Conservation (phyloP, 768 basidiomycete species). For the Infundibulicybe gibba region DNA sequence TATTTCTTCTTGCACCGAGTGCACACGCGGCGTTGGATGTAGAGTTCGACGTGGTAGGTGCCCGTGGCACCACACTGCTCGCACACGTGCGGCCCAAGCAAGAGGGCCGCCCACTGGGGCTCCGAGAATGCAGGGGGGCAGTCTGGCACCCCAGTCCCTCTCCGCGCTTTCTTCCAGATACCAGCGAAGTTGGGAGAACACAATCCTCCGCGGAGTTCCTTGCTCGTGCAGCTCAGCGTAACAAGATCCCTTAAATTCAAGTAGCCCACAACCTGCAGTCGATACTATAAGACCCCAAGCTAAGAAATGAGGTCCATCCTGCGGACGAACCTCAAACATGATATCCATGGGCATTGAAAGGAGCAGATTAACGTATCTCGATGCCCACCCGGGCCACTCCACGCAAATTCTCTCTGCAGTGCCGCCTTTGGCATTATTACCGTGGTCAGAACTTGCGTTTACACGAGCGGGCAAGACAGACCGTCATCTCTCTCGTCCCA, state of each 20-base stretch:
- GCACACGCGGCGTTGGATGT: no score
- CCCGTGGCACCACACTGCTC: no score
- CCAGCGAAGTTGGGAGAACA: constrained; percentile 8
- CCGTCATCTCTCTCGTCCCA: no score
- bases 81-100: constrained; percentile 11
- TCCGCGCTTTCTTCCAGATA: constrained; percentile 21
- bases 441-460: no score
- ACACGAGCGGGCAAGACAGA: no score
- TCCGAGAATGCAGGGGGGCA: constrained; percentile 20
- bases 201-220: constrained; percentile 16
- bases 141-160: constrained; percentile 11
- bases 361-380: no score
- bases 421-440: no score
- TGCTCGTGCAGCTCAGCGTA: constrained; percentile 16
- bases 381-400: no score
- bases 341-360: neutral
- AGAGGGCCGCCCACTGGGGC: constrained; percentile 19
- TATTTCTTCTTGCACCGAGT: no score
- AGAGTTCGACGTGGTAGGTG: no score
- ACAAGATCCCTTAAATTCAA: constrained; percentile 21
- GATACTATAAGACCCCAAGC: neutral
- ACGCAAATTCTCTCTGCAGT: no score
- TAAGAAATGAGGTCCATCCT: neutral
- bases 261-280: constrained; percentile 17
- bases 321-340: neutral